A percentile compares a stretch with the other conserved stretches of the same genome.
Evolutionary conservation across 2,329 filamentous ascomycete genomes (phyloP).

Genomic region (Bipolaris sorokiniana): DNA sequence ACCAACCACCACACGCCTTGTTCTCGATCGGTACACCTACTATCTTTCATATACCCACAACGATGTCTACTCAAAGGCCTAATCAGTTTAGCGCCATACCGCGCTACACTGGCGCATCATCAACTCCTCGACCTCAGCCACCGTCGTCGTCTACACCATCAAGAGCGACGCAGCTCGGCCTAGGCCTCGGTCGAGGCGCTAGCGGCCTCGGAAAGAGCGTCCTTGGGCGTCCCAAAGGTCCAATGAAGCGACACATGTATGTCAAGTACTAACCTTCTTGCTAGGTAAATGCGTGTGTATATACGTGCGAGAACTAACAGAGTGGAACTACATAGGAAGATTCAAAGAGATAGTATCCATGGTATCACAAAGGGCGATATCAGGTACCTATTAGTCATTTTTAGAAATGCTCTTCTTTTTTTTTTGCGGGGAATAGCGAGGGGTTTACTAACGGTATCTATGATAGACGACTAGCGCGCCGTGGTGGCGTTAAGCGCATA

Average conservation of each 20-base stretch:
- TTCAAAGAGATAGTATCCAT: constrained; percentile 41
- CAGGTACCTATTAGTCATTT: constrained; percentile 26
- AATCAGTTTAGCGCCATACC: background rate
- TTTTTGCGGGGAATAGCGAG: too few species aligned
- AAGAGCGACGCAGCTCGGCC: constrained; percentile 19
- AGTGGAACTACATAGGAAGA: constrained; percentile 28
- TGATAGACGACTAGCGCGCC: constrained; percentile 69
- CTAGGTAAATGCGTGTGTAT: background rate
- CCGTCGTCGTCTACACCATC: constrained; percentile 12
- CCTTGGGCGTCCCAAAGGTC: background rate
- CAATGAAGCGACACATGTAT: constrained; percentile 36
- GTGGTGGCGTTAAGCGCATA: constrained; percentile 79
- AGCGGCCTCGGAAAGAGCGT: constrained; percentile 15
- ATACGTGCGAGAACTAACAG: constrained; percentile 7
- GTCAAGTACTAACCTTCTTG: constrained; percentile 21
- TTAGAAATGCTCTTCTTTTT: too few species aligned
- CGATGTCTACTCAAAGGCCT: background rate
- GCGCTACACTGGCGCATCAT: constrained; percentile 3
- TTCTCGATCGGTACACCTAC: background rate
- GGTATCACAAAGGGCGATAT: constrained; percentile 47
- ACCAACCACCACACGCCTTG: background rate
- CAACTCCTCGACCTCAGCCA: background rate
- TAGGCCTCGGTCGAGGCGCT: constrained; percentile 30
- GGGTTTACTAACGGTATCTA: background rate
- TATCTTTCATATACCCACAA: background rate